Evolutionary conservation across 2,329 filamentous ascomycete species (phyloP).

Genomic region (Xylaria sp.): DNA sequence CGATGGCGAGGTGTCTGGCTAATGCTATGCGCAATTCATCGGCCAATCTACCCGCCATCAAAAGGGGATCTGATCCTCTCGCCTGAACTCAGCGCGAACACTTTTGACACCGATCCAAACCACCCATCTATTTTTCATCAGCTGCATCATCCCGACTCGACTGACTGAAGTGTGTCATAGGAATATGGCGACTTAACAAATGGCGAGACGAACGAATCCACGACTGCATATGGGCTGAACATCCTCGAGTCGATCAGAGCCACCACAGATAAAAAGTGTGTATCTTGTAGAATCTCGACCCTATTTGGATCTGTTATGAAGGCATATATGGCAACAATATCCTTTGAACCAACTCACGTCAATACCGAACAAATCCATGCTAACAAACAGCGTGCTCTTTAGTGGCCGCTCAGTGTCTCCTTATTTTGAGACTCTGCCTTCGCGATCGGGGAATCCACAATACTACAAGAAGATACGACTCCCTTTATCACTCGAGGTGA

Average conservation of each 20-base stretch:
- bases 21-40: constrained; percentile 37
- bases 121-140: constrained; percentile 16
- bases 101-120: constrained; percentile 34
- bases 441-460: constrained; percentile 70
- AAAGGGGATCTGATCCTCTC: constrained; percentile 25
- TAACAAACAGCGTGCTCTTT: constrained; percentile 41
- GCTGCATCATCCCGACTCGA: constrained; percentile 10
- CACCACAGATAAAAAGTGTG: constrained; percentile 84
- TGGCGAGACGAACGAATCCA: constrained; percentile 73
- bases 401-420: constrained; percentile 79
- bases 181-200: constrained; percentile 61
- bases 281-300: constrained; percentile 36
- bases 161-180: constrained; percentile 39
- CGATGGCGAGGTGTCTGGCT: background rate
- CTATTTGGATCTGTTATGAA: constrained; percentile 3
- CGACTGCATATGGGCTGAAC: constrained; percentile 74
- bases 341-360: background rate
- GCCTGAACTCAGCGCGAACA: constrained; percentile 5
- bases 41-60: constrained; percentile 19
- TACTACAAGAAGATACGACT: constrained; percentile 83
- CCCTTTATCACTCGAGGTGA: constrained; percentile 80
- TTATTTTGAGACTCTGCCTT: constrained; percentile 78
- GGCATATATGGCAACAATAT: background rate
- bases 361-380: constrained; percentile 7
- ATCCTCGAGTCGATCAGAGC: constrained; percentile 80